Conservation (phyloP, 805 yeast genomes). For the Metschnikowia proteae region DNA sequence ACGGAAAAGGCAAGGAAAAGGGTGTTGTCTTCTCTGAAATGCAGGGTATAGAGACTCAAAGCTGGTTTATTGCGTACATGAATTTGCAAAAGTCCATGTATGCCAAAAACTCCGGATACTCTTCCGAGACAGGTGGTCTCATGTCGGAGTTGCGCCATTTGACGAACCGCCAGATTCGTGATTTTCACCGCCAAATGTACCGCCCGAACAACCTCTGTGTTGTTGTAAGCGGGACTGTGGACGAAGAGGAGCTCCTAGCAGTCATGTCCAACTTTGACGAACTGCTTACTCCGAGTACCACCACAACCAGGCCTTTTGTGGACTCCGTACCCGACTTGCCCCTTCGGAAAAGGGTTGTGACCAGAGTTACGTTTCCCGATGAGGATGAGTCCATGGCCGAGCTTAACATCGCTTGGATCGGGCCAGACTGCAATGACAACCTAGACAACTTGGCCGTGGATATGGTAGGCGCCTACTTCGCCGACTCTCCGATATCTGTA, state of each 20-base stretch:
- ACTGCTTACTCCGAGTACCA: slow-evolving; percentile 44
- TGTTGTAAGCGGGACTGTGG: slow-evolving; percentile 81
- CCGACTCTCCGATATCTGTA: slow-evolving; percentile 73
- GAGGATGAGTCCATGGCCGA: slow-evolving; percentile 83
- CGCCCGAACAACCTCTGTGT: slow-evolving; percentile 82
- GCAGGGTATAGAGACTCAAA: slow-evolving; percentile 86
- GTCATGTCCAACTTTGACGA: slow-evolving; percentile 61
- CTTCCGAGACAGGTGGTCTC: slow-evolving; percentile 92
- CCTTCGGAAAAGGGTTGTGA: slow-evolving; percentile 36
- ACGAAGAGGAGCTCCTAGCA: slow-evolving; percentile 63
- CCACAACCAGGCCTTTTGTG: slow-evolving; percentile 66
- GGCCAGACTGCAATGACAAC: slow-evolving; percentile 58
- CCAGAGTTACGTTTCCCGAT: slow-evolving; percentile 78
- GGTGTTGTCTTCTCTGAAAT: slow-evolving; percentile 97
- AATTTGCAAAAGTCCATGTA: slow-evolving; percentile 58
- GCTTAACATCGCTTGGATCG: slow-evolving; percentile 71
- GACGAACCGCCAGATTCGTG: slow-evolving; percentile 67
- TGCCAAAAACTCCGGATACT: slow-evolving; percentile 66
- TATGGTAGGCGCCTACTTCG: slow-evolving; percentile 66
- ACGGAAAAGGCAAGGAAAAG: slow-evolving; percentile 84
- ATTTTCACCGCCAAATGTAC: slow-evolving; percentile 69
- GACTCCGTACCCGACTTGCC: slow-evolving; percentile 54
- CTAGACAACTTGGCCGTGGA: slow-evolving; percentile 65
- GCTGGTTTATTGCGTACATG: slow-evolving; percentile 62
- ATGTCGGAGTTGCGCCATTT: slow-evolving; percentile 70